Conservation (phyloP, 352 stramenopile species). For the Aphanomyces astaci region DNA sequence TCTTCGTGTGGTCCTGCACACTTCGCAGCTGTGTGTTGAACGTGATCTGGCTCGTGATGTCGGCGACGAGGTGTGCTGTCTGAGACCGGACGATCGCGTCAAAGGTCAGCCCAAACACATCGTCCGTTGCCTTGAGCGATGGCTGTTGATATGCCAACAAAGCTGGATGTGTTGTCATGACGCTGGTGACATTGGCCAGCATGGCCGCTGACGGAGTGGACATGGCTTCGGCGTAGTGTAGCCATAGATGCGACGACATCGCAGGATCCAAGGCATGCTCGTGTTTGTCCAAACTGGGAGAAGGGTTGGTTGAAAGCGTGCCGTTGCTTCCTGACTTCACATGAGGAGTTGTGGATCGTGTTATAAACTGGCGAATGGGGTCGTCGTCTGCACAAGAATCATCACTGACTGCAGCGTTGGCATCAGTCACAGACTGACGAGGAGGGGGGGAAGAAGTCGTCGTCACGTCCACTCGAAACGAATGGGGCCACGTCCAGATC, state of each 20-base stretch:
- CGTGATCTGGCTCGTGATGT: constrained; percentile 46
- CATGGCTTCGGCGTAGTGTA: neutral
- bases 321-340: neutral
- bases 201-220: neutral
- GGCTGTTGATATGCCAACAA: neutral
- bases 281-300: too few species aligned
- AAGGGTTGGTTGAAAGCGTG: too few species aligned
- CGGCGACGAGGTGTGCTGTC: constrained; percentile 35
- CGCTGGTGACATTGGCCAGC: neutral
- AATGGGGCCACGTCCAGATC: constrained; percentile 6
- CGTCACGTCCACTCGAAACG: neutral
- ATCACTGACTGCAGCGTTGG: too few species aligned
- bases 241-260: neutral
- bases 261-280: too few species aligned
- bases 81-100: constrained; percentile 26
- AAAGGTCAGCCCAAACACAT: constrained; percentile 1
- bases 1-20: constrained; percentile 19
- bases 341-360: neutral
- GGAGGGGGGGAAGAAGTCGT: too few species aligned
- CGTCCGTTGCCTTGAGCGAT: neutral
- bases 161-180: neutral
- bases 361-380: neutral
- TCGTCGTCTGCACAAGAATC: too few species aligned
- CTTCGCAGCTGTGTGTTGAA: constrained; percentile 49
- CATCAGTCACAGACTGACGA: too few species aligned